Percentiles rank a stretch among this genome's conserved stretches.
Evolutionary conservation across 768 basidiomycete species (phyloP).

Genomic region (Lactarius pseudohatsudake): DNA sequence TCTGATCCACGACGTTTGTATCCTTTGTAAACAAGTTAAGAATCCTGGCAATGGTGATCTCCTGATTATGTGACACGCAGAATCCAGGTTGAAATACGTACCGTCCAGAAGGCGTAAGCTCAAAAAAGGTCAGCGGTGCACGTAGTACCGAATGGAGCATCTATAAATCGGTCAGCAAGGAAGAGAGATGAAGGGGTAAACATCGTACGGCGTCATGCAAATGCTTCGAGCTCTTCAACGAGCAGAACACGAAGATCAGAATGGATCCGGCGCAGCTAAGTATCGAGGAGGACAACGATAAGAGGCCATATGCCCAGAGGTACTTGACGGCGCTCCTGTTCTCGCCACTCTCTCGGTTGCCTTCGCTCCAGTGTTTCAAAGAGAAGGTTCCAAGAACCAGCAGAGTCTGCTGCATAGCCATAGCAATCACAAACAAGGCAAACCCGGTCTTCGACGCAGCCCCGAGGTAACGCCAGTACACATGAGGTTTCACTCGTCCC

Average conservation of each 20-base stretch:
- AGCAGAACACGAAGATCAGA: slow-evolving; percentile 75
- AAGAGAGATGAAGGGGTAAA: background rate
- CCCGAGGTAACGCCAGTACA: slow-evolving; percentile 76
- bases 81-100: slow-evolving; percentile 34
- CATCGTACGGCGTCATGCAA: slow-evolving; percentile 72
- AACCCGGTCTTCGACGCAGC: slow-evolving; percentile 80
- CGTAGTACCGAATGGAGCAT: slow-evolving; percentile 80
- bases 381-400: slow-evolving; percentile 62
- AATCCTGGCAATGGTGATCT: slow-evolving; percentile 48
- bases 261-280: slow-evolving; percentile 57
- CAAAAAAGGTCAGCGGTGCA: slow-evolving; percentile 87
- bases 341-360: slow-evolving; percentile 58
- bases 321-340: slow-evolving; percentile 60
- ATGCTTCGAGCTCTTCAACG: slow-evolving; percentile 66
- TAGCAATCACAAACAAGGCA: slow-evolving; percentile 51
- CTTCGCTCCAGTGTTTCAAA: slow-evolving; percentile 81
- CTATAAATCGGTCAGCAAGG: slow-evolving; percentile 39
- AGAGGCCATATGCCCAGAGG: slow-evolving; percentile 64
- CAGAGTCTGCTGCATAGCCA: slow-evolving; percentile 54
- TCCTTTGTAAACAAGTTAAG: slow-evolving; percentile 92
- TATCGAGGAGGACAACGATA: slow-evolving; percentile 57
- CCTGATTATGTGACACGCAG: background rate
- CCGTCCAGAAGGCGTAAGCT: slow-evolving; percentile 84
- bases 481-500: slow-evolving; percentile 73
- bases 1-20: slow-evolving; percentile 80